Evolutionary conservation across 495 filamentous ascomycete genomes (phyloP), one percentile per base, ranked within the genome.

Genomic region (Letharia columbiana): DNA sequence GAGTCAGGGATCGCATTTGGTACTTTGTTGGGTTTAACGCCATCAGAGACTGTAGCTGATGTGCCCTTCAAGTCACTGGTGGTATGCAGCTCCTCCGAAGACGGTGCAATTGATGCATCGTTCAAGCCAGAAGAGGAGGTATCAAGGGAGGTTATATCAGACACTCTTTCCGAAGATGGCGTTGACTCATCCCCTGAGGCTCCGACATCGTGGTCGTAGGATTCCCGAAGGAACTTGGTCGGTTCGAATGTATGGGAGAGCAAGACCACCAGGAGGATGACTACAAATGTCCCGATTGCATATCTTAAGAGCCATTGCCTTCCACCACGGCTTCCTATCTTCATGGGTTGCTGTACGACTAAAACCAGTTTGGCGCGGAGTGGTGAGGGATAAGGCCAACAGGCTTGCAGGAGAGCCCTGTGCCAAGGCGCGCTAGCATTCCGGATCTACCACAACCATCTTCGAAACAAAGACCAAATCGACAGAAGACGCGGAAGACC

Each of bases 361-460:
- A 20, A 9, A 20, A n/a, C 3, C 12, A 9, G 6, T 9, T 2
- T 49, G 20, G 45, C 23, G n/a, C 23, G 23, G 23, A 28, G 23
- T 28, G 23, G 23, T 28, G 41, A 47, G 44, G 15, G 13, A n/a
- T n/a, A 10, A 9, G 45, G 20, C 20, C 7, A 8, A n/a, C 2
- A 23, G 17, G 23, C 20, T 6, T 23, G 45, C 1, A 1, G 1
- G 20, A 11, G 10, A 23, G 10, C 10, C 13, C 11, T 31, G 50
- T 35, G 33, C 54, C 54, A 57, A 57, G 54, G 33, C 54, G 33
- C 33, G 54, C 54, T 57, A 57, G 54, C 4, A 39, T 57, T 18
- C 20, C 18, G 23, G 23, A 28, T 28, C 23, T 28, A 28, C 23
- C 1, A 28, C 23, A 28, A 28, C 1, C 23, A 28, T 28, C 23